Conservation (phyloP, 108 stramenopile species). For the Licmophora abbreviata region DNA sequence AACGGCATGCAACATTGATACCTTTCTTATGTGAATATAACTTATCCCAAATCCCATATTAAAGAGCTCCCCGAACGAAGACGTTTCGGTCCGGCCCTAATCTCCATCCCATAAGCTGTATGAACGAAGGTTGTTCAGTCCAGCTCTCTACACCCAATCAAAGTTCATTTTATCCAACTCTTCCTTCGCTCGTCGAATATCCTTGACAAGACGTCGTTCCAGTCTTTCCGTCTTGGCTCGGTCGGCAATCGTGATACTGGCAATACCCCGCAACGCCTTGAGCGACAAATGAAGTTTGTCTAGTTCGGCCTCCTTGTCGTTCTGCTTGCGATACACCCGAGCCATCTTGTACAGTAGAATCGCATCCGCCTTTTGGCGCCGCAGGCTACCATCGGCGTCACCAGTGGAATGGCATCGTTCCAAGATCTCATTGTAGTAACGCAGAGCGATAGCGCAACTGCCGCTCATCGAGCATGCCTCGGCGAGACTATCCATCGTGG, state of each 20-base stretch:
- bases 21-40: too few species aligned
- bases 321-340: constrained; percentile 12
- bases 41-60: too few species aligned
- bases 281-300: constrained; percentile 24
- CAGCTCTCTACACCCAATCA: not conserved
- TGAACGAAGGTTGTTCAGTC: too few species aligned
- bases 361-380: constrained; percentile 20
- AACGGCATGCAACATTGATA: too few species aligned
- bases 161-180: not conserved
- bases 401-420: constrained; percentile 15
- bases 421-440: constrained; percentile 24
- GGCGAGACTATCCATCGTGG: constrained; percentile 39
- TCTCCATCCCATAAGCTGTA: too few species aligned
- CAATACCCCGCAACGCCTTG: constrained; percentile 10
- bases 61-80: too few species aligned
- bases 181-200: not conserved
- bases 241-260: not conserved
- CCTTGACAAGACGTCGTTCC: not conserved
- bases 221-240: not conserved
- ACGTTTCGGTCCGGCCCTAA: too few species aligned
- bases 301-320: constrained; percentile 23
- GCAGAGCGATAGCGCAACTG: constrained; percentile 17
- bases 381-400: not conserved
- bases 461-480: constrained; percentile 17
- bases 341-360: constrained; percentile 34